A percentile compares a stretch with the other conserved stretches of the same genome.
phyloP scores from a whole-genome alignment of 495 filamentous ascomycete genomes.

The Letharia lupina region DNA sequence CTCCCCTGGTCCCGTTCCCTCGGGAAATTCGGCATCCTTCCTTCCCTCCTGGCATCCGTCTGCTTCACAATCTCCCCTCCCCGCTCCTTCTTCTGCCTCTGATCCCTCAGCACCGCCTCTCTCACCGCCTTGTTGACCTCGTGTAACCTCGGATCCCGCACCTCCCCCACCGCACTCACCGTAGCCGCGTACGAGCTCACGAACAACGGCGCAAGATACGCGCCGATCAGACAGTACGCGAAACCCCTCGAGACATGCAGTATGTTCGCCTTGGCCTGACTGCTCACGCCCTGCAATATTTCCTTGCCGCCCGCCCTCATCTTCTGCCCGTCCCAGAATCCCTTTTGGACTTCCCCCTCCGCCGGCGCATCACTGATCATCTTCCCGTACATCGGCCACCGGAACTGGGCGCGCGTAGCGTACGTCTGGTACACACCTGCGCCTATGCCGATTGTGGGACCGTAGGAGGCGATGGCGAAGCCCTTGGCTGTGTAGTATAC shows the following conservation, averaged over 20 bases:
- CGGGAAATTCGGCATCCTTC: conserved; percentile 6
- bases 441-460: conserved; percentile 3
- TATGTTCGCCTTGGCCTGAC: background rate
- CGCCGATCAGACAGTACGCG: conserved; percentile 8
- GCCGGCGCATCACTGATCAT: background rate
- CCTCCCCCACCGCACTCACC: conserved; percentile 12
- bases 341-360: conserved; percentile 3
- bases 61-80: background rate
- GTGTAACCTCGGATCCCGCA: conserved; percentile 18
- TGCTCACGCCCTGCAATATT: conserved; percentile 2
- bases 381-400: conserved; percentile 15
- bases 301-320: conserved; percentile 13
- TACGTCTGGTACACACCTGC: conserved; percentile 7
- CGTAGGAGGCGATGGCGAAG: conserved; percentile 9
- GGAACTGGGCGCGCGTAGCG: conserved; percentile 12
- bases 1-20: background rate
- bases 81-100: conserved; percentile 1
- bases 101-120: background rate
- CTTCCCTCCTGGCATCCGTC: conserved; percentile 17
- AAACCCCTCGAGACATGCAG: conserved; percentile 7
- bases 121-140: conserved; percentile 1
- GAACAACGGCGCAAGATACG: background rate
- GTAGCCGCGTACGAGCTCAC: conserved; percentile 16
- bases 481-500: conserved; percentile 11
- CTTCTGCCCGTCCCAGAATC: conserved; percentile 19